A percentile compares a stretch with the other conserved stretches of the same genome.
Conservation (phyloP, 139 green algal genomes). For the Volvox africanus region DNA sequence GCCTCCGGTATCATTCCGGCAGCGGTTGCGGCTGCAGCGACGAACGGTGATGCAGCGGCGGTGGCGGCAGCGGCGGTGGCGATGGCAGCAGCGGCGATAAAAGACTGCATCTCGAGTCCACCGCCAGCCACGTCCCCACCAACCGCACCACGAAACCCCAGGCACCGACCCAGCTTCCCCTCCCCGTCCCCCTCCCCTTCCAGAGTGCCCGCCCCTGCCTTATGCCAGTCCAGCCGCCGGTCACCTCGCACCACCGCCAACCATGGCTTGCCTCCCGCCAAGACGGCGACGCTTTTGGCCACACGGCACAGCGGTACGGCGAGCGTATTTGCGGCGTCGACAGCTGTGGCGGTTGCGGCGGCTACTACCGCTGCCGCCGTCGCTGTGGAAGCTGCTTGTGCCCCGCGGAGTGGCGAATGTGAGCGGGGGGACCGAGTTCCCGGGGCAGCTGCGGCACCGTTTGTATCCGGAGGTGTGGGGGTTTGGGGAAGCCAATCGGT, state of each 20-base stretch:
- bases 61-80: not conserved
- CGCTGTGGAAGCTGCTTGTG: not conserved
- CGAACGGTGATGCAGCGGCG: not conserved
- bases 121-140: too few species aligned
- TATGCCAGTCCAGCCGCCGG: conserved; percentile 59
- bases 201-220: conserved; percentile 46
- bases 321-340: conserved; percentile 36
- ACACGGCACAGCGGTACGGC: conserved; percentile 7
- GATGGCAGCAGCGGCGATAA: not conserved
- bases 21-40: not conserved
- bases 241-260: conserved; percentile 53
- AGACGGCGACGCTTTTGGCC: conserved; percentile 57
- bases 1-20: not conserved
- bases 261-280: conserved; percentile 46
- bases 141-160: too few species aligned
- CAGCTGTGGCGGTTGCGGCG: conserved; percentile 1
- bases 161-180: not conserved
- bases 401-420: not conserved
- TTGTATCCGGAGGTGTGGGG: not conserved
- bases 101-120: not conserved
- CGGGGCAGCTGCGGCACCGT: too few species aligned
- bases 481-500: too few species aligned
- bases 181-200: not conserved
- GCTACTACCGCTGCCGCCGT: not conserved
- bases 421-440: not conserved